These are phyloP conservation scores for Hypomontagnella submonticulosa DNA, from an alignment of 495 filamentous ascomycete species.

Conservation along the genomic window DNA sequence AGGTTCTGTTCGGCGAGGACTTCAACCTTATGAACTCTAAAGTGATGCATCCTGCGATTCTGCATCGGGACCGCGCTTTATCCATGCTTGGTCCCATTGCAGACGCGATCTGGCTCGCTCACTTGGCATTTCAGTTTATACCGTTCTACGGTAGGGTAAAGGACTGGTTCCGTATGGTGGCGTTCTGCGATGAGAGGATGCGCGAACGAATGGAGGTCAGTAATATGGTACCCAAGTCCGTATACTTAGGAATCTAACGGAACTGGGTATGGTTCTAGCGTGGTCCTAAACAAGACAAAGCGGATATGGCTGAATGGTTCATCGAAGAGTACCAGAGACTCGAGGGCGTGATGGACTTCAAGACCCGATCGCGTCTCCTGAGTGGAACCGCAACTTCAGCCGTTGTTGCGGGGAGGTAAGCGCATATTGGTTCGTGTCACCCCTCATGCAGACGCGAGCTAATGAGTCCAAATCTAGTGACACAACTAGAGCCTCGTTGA, in stretches of 20 bases:
- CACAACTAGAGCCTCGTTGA: conserved; percentile 22
- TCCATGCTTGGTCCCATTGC: not conserved
- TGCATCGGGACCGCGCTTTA: not conserved
- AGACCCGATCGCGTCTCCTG: not conserved
- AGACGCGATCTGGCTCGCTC: conserved; percentile 5
- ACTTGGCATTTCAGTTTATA: not conserved
- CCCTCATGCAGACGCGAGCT: not conserved
- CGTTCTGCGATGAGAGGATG: not conserved
- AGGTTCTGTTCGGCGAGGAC: conserved; percentile 9
- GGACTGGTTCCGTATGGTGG: not conserved
- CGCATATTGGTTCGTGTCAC: not conserved
- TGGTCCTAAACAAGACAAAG: not conserved
- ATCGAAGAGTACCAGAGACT: not conserved
- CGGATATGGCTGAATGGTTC: not conserved
- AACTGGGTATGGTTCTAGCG: not conserved
- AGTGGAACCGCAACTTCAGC: conserved; percentile 1
- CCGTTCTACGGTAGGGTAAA: not conserved
- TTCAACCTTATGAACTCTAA: conserved; percentile 5
- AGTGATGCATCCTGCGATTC: not conserved
- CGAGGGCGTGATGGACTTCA: not conserved
- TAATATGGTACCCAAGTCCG: not conserved
- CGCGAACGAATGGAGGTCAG: not conserved
- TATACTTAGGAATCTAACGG: no score
- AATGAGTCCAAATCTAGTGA: conserved; percentile 15
- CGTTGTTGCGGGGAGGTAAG: conserved; percentile 1